Evolutionary conservation across 1,284 basidiomycete genomes (phyloP), one percentile per base, ranked within the genome.

Genomic region (Ustilago loliicola): DNA sequence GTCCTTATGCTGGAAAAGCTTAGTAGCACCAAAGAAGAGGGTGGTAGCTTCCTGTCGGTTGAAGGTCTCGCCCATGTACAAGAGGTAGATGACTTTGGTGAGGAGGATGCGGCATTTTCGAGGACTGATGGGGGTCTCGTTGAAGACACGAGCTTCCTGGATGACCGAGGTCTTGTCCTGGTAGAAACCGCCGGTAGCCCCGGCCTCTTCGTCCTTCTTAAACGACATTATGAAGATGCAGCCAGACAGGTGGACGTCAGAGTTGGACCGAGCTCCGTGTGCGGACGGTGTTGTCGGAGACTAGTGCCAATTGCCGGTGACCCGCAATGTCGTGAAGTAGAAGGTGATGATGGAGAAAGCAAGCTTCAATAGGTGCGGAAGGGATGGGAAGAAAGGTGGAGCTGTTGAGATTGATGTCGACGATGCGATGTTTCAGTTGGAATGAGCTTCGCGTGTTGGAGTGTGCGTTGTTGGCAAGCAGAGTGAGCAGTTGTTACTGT

Each of bases 1-100:
- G 89, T 99, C 97, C 88, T 98, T 99, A 88, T 99, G 93, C 88
- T 99, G 97, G 88, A 99, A 99, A 72, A 99, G 88, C 89, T 99
- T 99, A 13, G 97, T 98, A 0, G 96, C 96, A 59, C 97, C 96
- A 88, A 99, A 99, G 91, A 99, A 99, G 80, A 99, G 89, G 9
- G 93, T 95, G 23, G 97, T 99, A 2, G 97, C 96, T 88, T 99
- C 97, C 87, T 98, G 96, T 3, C 94, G 93, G 47, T 91, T 92
- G 88, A 99, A 96, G 1, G 91, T 94, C 89, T 99, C 96, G 73
- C 97, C 97, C 77, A 94, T 92, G 88, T 98, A 98, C 68, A 99
- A 90, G 66, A 99, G 90, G 88, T 98, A 98, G 62, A 98, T 93
- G 85, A 99, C 95, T 86, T 97, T 92, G 55, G 96, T 99, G 81